These are phyloP conservation scores for Scutellaria minor DNA, from an alignment of 257 asterid species.

Conservation along the genomic window DNA sequence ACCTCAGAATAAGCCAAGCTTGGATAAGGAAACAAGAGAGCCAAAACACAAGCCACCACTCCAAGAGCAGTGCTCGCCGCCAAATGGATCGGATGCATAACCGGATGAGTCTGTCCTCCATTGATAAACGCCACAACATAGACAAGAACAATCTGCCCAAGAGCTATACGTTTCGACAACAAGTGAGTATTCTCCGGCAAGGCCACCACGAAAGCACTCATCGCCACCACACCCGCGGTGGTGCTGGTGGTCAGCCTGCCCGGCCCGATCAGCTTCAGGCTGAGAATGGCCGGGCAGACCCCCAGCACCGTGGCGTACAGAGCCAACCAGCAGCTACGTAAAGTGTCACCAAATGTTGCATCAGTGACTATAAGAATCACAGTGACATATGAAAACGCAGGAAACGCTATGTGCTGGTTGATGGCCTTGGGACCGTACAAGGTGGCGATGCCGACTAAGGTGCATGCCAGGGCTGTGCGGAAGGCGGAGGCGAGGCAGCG, in stretches of 20 bases:
- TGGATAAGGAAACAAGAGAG: slow-evolving; percentile 74
- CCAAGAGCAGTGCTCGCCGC: slow-evolving; percentile 86
- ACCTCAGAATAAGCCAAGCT: slow-evolving; percentile 72
- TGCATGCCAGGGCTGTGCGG: slow-evolving; percentile 84
- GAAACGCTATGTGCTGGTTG: slow-evolving; percentile 52
- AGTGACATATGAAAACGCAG: slow-evolving; percentile 81
- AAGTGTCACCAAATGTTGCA: slow-evolving; percentile 72
- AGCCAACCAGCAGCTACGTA: slow-evolving; percentile 76
- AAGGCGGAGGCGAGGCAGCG: slow-evolving; percentile 68
- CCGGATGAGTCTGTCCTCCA: slow-evolving; percentile 54
- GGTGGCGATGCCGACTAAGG: slow-evolving; percentile 67
- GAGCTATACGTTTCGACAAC: slow-evolving; percentile 70
- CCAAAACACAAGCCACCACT: slow-evolving; percentile 66
- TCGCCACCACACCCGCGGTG: slow-evolving; percentile 59
- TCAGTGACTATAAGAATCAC: slow-evolving; percentile 67
- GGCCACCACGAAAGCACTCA: slow-evolving; percentile 60
- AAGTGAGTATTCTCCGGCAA: slow-evolving; percentile 69
- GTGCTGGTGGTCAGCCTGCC: slow-evolving; percentile 51
- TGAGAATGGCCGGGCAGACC: slow-evolving; percentile 61
- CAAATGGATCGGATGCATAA: slow-evolving; percentile 74
- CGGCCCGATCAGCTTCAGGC: slow-evolving; percentile 66
- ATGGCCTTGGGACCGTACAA: slow-evolving; percentile 62
- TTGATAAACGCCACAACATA: slow-evolving; percentile 62
- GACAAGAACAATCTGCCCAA: slow-evolving; percentile 79
- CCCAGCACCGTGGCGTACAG: slow-evolving; percentile 57